Percentiles rank a stretch among this genome's conserved stretches.
phyloP scores from a whole-genome alignment of 192 early-diverging fungal species.

The Dispira parvispora region DNA sequence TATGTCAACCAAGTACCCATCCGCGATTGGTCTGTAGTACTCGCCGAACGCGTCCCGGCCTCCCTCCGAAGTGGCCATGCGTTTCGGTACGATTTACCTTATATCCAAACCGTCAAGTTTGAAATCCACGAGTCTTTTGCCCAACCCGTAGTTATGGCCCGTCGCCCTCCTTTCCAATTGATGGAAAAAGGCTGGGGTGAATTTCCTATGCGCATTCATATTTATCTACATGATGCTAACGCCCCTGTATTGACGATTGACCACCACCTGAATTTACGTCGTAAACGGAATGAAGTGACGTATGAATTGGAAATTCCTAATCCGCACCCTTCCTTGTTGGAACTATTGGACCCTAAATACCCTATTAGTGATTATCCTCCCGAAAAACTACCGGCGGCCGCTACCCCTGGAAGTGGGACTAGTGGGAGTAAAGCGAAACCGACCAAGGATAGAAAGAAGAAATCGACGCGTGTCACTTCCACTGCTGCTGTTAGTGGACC shows the following conservation, averaged over 20 bases:
- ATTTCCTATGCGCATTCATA: conserved; percentile 23
- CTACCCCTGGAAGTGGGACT: background rate
- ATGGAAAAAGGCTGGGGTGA: conserved; percentile 30
- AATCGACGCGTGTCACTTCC: too few relatives aligned
- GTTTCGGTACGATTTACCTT: conserved; percentile 17
- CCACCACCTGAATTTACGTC: conserved; percentile 29
- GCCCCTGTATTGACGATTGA: conserved; percentile 15
- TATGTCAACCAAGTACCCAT: background rate
- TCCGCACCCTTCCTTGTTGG: background rate
- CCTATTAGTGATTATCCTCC: background rate
- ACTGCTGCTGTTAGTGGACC: too few relatives aligned
- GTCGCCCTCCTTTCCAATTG: conserved; percentile 19
- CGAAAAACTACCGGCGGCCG: background rate
- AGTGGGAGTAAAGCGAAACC: too few relatives aligned
- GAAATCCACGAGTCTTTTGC: conserved; percentile 25
- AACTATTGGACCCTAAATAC: conserved; percentile 1
- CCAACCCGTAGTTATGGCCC: conserved; percentile 10
- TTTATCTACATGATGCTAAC: conserved; percentile 19
- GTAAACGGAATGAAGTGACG: conserved; percentile 1
- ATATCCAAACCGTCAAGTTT: conserved; percentile 25
- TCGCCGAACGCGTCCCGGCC: background rate
- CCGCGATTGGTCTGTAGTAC: conserved; percentile 7
- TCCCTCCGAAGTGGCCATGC: too few relatives aligned
- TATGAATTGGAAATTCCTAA: background rate
- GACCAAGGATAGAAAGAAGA: too few relatives aligned